Evolutionary conservation across 176 grass and related monocot genomes (phyloP).

Genomic region (Avena atlantica): DNA sequence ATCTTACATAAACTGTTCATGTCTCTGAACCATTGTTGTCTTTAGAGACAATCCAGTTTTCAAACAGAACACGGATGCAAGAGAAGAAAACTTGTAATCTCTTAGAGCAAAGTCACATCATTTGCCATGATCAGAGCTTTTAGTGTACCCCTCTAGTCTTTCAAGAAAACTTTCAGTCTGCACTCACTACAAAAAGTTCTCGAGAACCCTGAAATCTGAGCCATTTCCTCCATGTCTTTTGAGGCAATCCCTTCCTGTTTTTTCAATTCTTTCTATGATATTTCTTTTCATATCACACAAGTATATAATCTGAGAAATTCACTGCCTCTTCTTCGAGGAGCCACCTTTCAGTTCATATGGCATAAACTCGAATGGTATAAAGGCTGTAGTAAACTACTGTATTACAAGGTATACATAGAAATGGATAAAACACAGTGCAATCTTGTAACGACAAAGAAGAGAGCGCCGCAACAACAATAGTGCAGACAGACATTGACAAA

Average conservation of each 20-base stretch:
- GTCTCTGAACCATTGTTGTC: not conserved
- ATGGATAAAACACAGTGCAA: not conserved
- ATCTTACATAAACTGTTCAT: not conserved
- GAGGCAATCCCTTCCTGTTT: not conserved
- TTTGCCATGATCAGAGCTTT: slow-evolving; percentile 36
- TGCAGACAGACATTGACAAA: slow-evolving; percentile 29
- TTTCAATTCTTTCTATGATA: not conserved
- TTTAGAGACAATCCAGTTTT: slow-evolving; percentile 10
- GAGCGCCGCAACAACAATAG: slow-evolving; percentile 10
- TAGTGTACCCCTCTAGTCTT: slow-evolving; percentile 7
- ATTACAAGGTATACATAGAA: not conserved
- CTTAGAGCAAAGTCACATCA: slow-evolving; percentile 11
- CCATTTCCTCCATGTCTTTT: slow-evolving; percentile 13
- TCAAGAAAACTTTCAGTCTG: slow-evolving; percentile 22
- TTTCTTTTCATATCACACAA: not conserved
- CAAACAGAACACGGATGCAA: not conserved
- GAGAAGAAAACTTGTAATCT: not conserved
- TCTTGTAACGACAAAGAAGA: not conserved
- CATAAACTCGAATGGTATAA: not conserved
- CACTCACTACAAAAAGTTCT: not conserved
- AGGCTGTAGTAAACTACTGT: not conserved
- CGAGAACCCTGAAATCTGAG: not conserved
- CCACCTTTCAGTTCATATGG: not conserved
- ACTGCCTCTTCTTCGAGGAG: not conserved
- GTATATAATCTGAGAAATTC: not conserved